Conservation (phyloP, 352 stramenopile genomes). For the Phytophthora multivora region DNA sequence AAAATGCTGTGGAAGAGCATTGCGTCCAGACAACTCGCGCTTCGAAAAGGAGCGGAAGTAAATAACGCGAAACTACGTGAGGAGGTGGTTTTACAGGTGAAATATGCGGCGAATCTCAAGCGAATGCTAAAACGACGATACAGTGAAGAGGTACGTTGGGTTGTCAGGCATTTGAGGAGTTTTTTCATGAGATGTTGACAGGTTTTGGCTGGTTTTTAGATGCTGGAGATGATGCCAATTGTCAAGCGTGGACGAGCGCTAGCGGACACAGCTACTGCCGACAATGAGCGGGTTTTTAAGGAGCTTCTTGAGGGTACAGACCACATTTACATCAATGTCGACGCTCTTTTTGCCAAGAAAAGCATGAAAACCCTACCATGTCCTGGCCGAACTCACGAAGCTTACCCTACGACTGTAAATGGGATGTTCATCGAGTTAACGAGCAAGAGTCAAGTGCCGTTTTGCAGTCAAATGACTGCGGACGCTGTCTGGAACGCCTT, state of each 20-base stretch:
- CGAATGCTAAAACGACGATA: conserved; percentile 28
- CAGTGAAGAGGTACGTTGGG: conserved; percentile 22
- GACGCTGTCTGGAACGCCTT: conserved; percentile 17
- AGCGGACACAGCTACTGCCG: background rate
- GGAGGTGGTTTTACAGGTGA: conserved; percentile 4
- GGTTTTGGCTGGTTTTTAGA: conserved; percentile 5
- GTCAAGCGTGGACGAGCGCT: background rate
- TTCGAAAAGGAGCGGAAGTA: conserved; percentile 6
- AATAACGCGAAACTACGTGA: conserved; percentile 5
- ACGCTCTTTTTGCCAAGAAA: conserved; percentile 17
- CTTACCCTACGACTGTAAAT: conserved; percentile 2
- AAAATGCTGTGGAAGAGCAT: conserved; percentile 17
- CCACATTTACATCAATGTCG: conserved; percentile 5
- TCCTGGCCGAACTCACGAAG: background rate
- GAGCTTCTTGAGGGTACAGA: conserved; percentile 10
- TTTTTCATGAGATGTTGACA: background rate
- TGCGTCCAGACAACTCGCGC: conserved; percentile 5
- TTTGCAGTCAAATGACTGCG: background rate
- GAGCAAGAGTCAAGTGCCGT: conserved; percentile 20
- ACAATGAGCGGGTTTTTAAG: conserved; percentile 7
- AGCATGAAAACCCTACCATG: conserved; percentile 4
- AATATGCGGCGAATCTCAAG: conserved; percentile 22
- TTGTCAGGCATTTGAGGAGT: background rate
- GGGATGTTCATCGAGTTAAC: conserved; percentile 24
- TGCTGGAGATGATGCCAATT: conserved; percentile 27